These are phyloP conservation scores for Aspergillus brasiliensis DNA, from an alignment of 2,329 filamentous ascomycete species.

Conservation along the genomic window DNA sequence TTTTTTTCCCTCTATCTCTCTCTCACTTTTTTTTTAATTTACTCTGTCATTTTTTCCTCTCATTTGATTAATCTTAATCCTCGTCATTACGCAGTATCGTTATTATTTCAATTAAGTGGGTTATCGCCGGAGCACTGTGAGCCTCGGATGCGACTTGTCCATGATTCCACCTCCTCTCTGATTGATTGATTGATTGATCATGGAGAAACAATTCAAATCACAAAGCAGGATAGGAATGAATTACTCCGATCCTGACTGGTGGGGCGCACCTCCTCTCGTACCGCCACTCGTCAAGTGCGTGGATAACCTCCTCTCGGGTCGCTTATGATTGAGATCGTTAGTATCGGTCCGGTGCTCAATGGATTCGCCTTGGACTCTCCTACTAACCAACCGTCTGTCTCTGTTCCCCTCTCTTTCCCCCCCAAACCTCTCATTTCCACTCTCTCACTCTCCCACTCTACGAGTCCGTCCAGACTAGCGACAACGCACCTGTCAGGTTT, in stretches of 20 bases:
- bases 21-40: too few relatives aligned
- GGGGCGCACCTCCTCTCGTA: neutral
- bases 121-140: neutral
- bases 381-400: neutral
- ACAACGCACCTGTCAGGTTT: conserved; percentile 2
- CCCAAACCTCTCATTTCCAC: neutral
- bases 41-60: too few relatives aligned
- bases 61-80: neutral
- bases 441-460: neutral
- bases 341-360: too few relatives aligned
- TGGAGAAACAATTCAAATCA: neutral
- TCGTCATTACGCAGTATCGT: too few relatives aligned
- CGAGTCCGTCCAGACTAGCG: neutral
- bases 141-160: neutral
- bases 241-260: conserved; percentile 2
- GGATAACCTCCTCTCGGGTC: neutral
- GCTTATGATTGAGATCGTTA: neutral
- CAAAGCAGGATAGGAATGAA: conserved; percentile 6
- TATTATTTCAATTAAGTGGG: too few relatives aligned
- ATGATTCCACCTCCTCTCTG: neutral
- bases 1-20: neutral
- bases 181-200: neutral
- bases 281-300: neutral
- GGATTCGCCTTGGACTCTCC: too few relatives aligned
- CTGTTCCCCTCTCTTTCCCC: neutral